Evolutionary conservation across 1,139 yeast genomes (phyloP), one percentile per base, ranked within the genome.

Genomic region (Yamadazyma sp.): DNA sequence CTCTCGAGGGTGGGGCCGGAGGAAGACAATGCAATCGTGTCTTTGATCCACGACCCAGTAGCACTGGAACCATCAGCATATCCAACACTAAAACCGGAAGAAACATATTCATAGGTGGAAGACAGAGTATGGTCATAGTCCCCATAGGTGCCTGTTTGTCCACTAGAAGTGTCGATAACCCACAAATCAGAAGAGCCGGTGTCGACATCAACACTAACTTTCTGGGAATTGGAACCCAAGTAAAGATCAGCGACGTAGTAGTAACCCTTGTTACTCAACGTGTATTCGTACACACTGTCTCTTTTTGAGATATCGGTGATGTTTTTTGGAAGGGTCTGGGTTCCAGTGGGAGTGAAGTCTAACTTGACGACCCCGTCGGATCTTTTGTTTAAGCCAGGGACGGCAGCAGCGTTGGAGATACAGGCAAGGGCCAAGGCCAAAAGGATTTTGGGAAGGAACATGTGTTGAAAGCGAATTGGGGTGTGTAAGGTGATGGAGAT

Each of bases 21-120:
- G 2, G 38, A n/a, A 17, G 43, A 17, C 32, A 50, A 42, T 15
- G 42, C 42, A 24, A 79, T 67, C 31, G 54, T 55, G 49, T 77
- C 84, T 31, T 55, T 53, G 15, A 79, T 82, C 83, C 79, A 76
- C 40, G 66, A 56, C 33, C 95, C 95, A 6, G 53, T 45, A 2
- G 91, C 88, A 51, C 58, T 66, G 18, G 87, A 69, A 6, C 59
- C 55, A 56, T 86, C 95, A 24, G 80, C 79, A 53, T 86, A 86
- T 14, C 57, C 42, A 49, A 83, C 82, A 36, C 37, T 18, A 46
- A 71, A 72, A 1, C 52, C 50, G 4, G 59, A 49, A 3, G 64
- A 64, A 11, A 69, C 70, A 37, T 59, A 55, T 15, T 51, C 61
- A 46, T 73, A 70, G 5, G 61, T 46, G 33, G 54, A 51, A 24